Conservation (phyloP, 768 basidiomycete genomes). For the Amyloporia xantha region DNA sequence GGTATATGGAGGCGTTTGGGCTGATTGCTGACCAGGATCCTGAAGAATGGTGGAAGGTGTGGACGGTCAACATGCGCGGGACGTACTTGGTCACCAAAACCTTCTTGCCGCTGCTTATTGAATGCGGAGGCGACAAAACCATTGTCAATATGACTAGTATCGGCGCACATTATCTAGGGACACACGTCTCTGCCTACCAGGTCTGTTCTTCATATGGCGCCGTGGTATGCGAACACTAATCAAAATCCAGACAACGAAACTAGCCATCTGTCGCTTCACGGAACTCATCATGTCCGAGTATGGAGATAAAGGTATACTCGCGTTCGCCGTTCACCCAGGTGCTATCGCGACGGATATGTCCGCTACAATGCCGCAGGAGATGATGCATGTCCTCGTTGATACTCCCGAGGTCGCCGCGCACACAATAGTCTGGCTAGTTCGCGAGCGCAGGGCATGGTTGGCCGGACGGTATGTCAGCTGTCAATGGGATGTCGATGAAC, state of each 20-base stretch:
- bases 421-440: slow-evolving; percentile 5
- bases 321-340: slow-evolving; percentile 4
- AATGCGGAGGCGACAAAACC: slow-evolving; percentile 4
- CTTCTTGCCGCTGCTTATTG: background rate
- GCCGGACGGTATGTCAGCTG: background rate
- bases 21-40: slow-evolving; percentile 29
- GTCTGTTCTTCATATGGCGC: background rate
- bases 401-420: slow-evolving; percentile 4
- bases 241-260: slow-evolving; percentile 2
- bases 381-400: slow-evolving; percentile 6
- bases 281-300: slow-evolving; percentile 7
- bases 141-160: slow-evolving; percentile 7
- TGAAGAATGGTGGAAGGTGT: slow-evolving; percentile 30
- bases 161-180: background rate
- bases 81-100: slow-evolving; percentile 25
- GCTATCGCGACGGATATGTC: slow-evolving; percentile 12
- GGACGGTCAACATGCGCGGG: slow-evolving; percentile 35
- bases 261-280: slow-evolving; percentile 5
- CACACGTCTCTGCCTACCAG: background rate
- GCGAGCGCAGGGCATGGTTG: slow-evolving; percentile 7
- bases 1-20: slow-evolving; percentile 23
- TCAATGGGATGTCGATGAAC: slow-evolving; percentile 2
- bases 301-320: slow-evolving; percentile 4
- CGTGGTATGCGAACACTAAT: background rate
- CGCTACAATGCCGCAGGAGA: background rate